A percentile compares a stretch with the other conserved stretches of the same genome.
These are phyloP conservation scores for Scorias spongiosa DNA, from an alignment of 2,329 filamentous ascomycete genomes.

Conservation along the genomic window DNA sequence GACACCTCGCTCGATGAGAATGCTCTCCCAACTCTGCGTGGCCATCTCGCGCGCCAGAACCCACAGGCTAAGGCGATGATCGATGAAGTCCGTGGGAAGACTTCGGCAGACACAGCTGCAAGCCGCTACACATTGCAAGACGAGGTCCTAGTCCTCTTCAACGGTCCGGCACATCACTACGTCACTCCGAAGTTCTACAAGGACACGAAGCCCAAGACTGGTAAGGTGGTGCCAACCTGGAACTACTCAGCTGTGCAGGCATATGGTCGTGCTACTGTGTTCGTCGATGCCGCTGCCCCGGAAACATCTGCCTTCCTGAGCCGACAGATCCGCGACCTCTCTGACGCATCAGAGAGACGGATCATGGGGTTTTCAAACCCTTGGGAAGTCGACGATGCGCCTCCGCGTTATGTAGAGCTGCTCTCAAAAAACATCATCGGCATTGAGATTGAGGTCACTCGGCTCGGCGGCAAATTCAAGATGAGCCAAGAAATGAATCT, in stretches of 20 bases:
- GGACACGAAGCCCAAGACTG: constrained; percentile 47
- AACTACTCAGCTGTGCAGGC: constrained; percentile 52
- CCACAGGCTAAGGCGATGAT: constrained; percentile 49
- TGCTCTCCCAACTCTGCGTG: constrained; percentile 36
- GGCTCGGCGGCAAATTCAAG: constrained; percentile 48
- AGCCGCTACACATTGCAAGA: constrained; percentile 19
- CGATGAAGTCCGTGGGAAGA: constrained; percentile 16
- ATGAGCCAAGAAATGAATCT: constrained; percentile 46
- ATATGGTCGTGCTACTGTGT: constrained; percentile 43
- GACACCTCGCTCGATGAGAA: constrained; percentile 25
- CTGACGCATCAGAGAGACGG: constrained; percentile 33
- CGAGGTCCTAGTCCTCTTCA: constrained; percentile 51
- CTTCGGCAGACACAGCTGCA: constrained; percentile 11
- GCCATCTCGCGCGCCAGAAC: constrained; percentile 48
- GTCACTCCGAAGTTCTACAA: constrained; percentile 55
- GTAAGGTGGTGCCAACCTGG: constrained; percentile 57
- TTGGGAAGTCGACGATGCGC: constrained; percentile 46
- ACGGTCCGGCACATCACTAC: constrained; percentile 42
- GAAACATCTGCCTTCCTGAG: constrained; percentile 35
- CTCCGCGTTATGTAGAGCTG: constrained; percentile 39
- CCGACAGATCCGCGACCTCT: constrained; percentile 39
- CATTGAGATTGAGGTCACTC: constrained; percentile 41
- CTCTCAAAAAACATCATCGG: constrained; percentile 14
- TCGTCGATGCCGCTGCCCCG: constrained; percentile 32
- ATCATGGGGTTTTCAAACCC: constrained; percentile 40